Base-by-base conservation (phyloP, 1,139 yeast species). In the Taiozyma sp. region DNA sequence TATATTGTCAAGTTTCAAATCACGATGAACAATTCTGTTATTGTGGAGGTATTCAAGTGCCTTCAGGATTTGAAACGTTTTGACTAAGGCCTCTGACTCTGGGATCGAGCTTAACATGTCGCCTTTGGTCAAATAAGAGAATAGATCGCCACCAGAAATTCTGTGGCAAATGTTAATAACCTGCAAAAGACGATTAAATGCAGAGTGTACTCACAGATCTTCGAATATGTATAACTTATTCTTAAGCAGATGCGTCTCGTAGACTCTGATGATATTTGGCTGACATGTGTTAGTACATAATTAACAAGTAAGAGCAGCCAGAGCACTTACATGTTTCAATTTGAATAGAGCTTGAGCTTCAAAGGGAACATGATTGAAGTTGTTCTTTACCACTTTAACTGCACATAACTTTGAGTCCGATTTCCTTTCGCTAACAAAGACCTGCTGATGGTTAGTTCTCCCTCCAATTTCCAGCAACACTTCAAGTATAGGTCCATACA, bases 101-200 rank as follows among this genome's bases (percentile, higher is more conserved):
- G 81, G 70, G 1, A 83, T 57, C 1, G 80, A 63, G 2, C 67
- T 60, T 22, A 78, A 61, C 16, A 66, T 62, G 28, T 70, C 69
- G 4, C 76, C 78, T 48, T 72, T 71, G 0, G 80, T 73, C 29
- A 84, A 63, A 57, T 82, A 84, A 0, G 87, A 81, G 56, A 83
- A 83, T 16, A 84, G 65, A 59, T 84, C 91, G 0, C 90, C 90
- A 1, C 90, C 90, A 51, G 79, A 72, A 6, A 78, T 62, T 12
- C 64, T 61, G 44, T 24, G 7, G 40, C 16, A 6, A n/a, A n/a
- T 36, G 38, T 39, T 29, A 42, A 28, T 16, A 13, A 27, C 8
- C 22, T 19, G 16, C 29, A 19, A 10, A 28, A 8, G 30, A 10
- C 6, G 30, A 10, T 27, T 8, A 8, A 28, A 28, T 9, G 4